Percentiles rank a stretch among this genome's conserved stretches.
phyloP scores from a whole-genome alignment of 129 eudicot genomes.

The Heracleum sosnowskyi region DNA sequence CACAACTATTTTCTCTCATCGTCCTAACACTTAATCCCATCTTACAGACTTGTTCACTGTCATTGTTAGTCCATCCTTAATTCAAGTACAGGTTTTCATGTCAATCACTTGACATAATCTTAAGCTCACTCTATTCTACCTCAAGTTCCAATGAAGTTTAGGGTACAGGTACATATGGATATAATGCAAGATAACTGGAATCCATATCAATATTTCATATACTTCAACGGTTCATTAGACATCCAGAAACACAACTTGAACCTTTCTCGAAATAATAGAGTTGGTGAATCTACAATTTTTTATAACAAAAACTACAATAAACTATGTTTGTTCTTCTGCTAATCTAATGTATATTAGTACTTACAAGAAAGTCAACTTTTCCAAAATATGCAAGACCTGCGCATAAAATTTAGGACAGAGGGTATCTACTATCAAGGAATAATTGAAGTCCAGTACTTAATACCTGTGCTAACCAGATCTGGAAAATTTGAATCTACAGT shows the following conservation, averaged over 20 bases:
- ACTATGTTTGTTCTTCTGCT: neutral
- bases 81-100: neutral
- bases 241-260: neutral
- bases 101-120: neutral
- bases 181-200: neutral
- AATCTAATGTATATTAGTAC: neutral
- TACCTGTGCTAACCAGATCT: neutral
- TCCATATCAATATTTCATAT: neutral
- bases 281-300: neutral
- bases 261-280: neutral
- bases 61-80: neutral
- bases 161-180: neutral
- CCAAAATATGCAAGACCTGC: neutral
- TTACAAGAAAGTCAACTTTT: neutral
- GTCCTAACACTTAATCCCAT: neutral
- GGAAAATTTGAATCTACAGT: neutral
- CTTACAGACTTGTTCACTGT: neutral
- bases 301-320: neutral
- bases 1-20: neutral
- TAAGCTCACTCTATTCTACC: neutral
- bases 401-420: neutral
- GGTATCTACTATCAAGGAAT: neutral
- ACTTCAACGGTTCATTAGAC: neutral
- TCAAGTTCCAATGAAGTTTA: neutral
- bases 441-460: neutral